Evolutionary conservation across 169 alveolate genomes (phyloP), one percentile per base, ranked within the genome.

Genomic region (Plasmodium falciparum): DNA sequence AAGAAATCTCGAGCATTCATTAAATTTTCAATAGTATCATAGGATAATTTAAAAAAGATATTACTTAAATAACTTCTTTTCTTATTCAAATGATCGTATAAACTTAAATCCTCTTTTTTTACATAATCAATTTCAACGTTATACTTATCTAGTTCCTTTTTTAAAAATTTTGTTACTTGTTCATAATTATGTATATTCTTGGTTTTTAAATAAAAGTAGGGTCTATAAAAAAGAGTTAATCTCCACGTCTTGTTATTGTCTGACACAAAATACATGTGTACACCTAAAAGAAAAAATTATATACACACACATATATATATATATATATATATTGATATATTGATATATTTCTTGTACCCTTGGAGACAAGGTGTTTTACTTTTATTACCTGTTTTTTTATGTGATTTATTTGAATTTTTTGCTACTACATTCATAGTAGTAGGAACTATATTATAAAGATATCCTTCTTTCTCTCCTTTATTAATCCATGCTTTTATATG

Each of bases 151-250:
- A 78, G 43, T 70, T 66, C 78, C 29, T 63, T 78, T 70, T 66
- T 78, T 52, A 78, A 70, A 70, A 47, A 78, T 45, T 78, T 66
- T 8, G 95, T 90, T 29, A 75, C 73, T 54, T 86, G 93, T 73
- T 93, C 96, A 73, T 78, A 95, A 65, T 91, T 96, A 78, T 88
- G 89, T 75, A 90, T 93, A 61, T 29, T 92, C 76, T 26, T 96
- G 58, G 88, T 97, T 49, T 93, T 85, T 17, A 97, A 78, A 90
- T 96, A 97, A 88, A 97, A 97, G 92, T 97, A 97, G 22, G 99
- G 99, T 56, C 97, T 96, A 72, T 95, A 95, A 65, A 93, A 91
- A 63, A 94, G 93, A 26, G 96, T 78, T 15, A 78, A n/a, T 52
- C 89, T 50, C 89, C 89, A 78, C 43, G 89, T 78, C 43, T 78